Evolutionary conservation across 495 filamentous ascomycete species (phyloP).

Genomic region (Talaromyces proteolyticus): DNA sequence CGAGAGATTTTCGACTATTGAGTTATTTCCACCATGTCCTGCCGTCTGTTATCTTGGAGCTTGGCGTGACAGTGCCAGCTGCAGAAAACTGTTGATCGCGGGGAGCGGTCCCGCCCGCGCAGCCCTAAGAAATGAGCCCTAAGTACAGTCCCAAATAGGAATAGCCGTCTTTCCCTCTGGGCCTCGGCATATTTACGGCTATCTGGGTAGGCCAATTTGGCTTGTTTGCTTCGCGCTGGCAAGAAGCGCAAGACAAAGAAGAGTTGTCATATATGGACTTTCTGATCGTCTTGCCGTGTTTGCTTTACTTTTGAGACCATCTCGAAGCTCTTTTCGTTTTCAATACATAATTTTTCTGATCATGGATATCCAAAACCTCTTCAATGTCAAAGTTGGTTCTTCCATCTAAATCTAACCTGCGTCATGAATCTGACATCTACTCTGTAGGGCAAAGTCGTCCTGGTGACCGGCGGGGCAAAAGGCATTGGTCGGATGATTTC

Average conservation of each 20-base stretch:
- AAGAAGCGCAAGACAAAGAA: too few relatives aligned
- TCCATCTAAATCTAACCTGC: background rate
- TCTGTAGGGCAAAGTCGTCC: slow-evolving; percentile 68
- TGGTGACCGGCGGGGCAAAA: slow-evolving; percentile 66
- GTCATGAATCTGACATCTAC: slow-evolving; percentile 46
- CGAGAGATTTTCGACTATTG: background rate
- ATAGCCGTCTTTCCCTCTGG: slow-evolving; percentile 10
- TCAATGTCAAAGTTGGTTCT: slow-evolving; percentile 45
- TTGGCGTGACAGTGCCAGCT: background rate
- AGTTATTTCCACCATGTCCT: background rate
- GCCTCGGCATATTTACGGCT: slow-evolving; percentile 15
- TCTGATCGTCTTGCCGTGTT: background rate
- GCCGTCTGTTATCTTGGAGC: background rate
- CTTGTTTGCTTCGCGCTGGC: background rate
- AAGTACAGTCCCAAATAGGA: slow-evolving; percentile 14
- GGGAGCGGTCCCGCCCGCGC: slow-evolving; percentile 20
- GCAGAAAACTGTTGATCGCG: background rate
- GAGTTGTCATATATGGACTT: background rate
- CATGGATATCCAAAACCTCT: slow-evolving; percentile 52
- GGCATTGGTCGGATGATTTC: slow-evolving; percentile 79
- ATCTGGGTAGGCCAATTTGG: too few relatives aligned
- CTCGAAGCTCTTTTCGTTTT: background rate
- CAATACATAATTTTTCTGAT: slow-evolving; percentile 8
- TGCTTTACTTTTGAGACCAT: background rate
- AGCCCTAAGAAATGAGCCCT: slow-evolving; percentile 27